Percentiles rank a stretch among this genome's conserved stretches.
Conservation (phyloP, 192 early-diverging fungal species). For the Coemansia aciculifera region DNA sequence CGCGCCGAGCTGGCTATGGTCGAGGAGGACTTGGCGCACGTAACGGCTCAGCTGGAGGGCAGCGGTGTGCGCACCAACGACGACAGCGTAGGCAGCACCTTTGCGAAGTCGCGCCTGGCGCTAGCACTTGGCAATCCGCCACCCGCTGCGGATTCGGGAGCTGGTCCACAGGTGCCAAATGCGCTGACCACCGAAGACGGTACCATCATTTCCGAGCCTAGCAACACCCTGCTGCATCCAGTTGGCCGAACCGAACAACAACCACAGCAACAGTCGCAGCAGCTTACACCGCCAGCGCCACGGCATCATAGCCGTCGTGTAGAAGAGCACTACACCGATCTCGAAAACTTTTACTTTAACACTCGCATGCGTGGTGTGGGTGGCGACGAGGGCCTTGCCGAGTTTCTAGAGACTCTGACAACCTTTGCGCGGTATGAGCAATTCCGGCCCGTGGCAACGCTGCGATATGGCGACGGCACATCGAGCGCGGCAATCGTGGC, state of each 20-base stretch:
- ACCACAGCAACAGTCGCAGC: background rate
- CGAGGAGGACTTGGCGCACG: conserved; percentile 45
- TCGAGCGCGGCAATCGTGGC: conserved; percentile 80
- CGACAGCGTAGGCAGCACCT: conserved; percentile 7
- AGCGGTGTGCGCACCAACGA: conserved; percentile 11
- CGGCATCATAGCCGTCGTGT: conserved; percentile 48
- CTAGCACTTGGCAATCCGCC: conserved; percentile 5
- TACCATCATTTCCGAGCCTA: background rate
- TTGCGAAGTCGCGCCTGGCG: conserved; percentile 12
- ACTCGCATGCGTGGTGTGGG: conserved; percentile 55
- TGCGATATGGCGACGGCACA: conserved; percentile 77
- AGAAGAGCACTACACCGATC: conserved; percentile 65
- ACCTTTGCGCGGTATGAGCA: conserved; percentile 68
- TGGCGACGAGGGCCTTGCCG: conserved; percentile 36
- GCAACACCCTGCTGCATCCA: background rate
- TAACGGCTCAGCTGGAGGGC: conserved; percentile 45
- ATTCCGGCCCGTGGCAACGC: conserved; percentile 72
- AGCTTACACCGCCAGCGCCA: background rate
- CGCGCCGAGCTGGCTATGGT: conserved; percentile 46
- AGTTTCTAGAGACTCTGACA: conserved; percentile 62
- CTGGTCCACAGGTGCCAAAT: conserved; percentile 45
- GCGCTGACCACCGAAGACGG: conserved; percentile 10
- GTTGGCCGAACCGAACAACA: background rate
- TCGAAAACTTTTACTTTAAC: conserved; percentile 74
- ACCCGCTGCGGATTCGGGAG: conserved; percentile 13